These are phyloP conservation scores for Monascus purpureus DNA, from an alignment of 495 filamentous ascomycete species.

Conservation along the genomic window DNA sequence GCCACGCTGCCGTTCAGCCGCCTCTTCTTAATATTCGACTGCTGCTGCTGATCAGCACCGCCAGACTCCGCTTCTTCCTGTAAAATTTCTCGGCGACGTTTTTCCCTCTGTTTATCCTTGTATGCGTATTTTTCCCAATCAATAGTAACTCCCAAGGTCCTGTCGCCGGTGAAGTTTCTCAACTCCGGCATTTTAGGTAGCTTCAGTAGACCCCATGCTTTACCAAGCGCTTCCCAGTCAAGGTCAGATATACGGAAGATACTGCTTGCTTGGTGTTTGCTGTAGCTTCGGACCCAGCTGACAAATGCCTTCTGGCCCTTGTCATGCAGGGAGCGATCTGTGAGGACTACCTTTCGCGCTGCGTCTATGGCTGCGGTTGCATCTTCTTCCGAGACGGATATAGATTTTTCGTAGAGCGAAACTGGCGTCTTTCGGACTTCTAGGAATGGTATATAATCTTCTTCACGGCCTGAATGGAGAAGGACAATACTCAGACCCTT, in stretches of 20 bases:
- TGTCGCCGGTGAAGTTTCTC: conserved; percentile 50
- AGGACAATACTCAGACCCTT: conserved; percentile 73
- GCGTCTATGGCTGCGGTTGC: conserved; percentile 33
- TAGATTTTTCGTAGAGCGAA: conserved; percentile 38
- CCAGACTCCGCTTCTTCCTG: conserved; percentile 23
- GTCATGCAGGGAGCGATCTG: conserved; percentile 75
- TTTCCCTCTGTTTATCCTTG: conserved; percentile 65
- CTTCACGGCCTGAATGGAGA: conserved; percentile 68
- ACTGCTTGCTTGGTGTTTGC: conserved; percentile 76
- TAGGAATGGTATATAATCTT: conserved; percentile 79
- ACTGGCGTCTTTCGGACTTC: conserved; percentile 85
- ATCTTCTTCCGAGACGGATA: conserved; percentile 40
- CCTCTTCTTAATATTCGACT: conserved; percentile 18
- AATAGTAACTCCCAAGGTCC: conserved; percentile 44
- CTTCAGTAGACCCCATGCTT: conserved; percentile 70
- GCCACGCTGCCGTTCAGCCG: conserved; percentile 44
- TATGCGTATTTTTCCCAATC: conserved; percentile 54
- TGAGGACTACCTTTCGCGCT: conserved; percentile 46
- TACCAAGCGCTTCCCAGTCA: conserved; percentile 69
- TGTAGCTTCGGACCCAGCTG: conserved; percentile 80
- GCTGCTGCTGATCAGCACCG: conserved; percentile 9
- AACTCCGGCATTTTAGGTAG: conserved; percentile 93
- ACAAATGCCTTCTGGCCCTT: conserved; percentile 85
- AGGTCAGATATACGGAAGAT: conserved; percentile 79
- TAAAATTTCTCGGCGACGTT: conserved; percentile 44